Evolutionary conservation across 306 rosid species (phyloP).

Genomic region (Trichosanthes cucumerina): DNA sequence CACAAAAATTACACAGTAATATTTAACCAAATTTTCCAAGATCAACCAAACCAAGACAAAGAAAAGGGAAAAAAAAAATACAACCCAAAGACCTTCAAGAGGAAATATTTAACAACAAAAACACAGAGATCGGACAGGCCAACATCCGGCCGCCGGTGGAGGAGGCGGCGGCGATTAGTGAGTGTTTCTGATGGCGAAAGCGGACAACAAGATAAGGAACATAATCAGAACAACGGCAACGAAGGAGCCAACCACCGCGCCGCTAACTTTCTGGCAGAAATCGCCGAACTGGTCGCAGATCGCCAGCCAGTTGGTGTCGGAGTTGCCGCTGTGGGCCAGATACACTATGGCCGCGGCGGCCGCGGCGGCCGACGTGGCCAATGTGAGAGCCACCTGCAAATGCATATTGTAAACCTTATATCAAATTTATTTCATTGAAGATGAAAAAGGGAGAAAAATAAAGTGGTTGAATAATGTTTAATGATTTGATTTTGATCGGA

Average conservation of each 20-base stretch:
- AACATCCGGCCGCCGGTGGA: background rate
- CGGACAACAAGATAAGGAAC: slow-evolving; percentile 47
- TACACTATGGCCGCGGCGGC: slow-evolving; percentile 73
- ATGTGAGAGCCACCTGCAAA: slow-evolving; percentile 56
- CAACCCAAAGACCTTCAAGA: background rate
- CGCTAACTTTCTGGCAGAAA: slow-evolving; percentile 53
- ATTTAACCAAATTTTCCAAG: background rate
- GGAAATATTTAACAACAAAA: background rate
- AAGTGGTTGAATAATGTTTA: background rate
- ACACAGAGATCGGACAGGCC: background rate
- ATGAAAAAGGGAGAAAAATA: background rate
- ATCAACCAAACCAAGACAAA: background rate
- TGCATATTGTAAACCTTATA: background rate
- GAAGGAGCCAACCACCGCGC: slow-evolving; percentile 58
- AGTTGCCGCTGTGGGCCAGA: slow-evolving; percentile 74
- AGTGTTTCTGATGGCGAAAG: slow-evolving; percentile 43
- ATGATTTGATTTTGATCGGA: background rate
- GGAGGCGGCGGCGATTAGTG: background rate
- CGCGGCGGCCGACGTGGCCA: slow-evolving; percentile 50
- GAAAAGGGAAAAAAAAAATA: background rate
- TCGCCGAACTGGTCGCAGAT: slow-evolving; percentile 70
- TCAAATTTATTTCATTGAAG: background rate
- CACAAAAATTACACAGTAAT: no score
- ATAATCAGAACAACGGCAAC: slow-evolving; percentile 33
- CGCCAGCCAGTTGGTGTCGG: slow-evolving; percentile 73